Evolutionary conservation across 108 stramenopile genomes (phyloP).

Genomic region (Skeletonema marinoi): DNA sequence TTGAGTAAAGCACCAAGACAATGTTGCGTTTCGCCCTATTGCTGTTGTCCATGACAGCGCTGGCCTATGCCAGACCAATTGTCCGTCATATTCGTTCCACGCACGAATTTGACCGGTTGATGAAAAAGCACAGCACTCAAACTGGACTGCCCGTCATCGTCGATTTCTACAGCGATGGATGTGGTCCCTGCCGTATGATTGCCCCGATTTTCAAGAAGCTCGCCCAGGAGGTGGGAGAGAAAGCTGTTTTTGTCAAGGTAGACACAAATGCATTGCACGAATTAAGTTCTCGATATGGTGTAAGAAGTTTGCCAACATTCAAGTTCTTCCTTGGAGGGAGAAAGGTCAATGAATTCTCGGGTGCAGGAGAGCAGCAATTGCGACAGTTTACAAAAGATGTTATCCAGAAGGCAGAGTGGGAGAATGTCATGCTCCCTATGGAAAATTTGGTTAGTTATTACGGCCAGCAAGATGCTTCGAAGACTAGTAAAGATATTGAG

Average conservation of each 20-base stretch:
- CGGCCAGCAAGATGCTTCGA: constrained; percentile 68
- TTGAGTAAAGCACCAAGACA: not conserved
- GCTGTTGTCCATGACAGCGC: not conserved
- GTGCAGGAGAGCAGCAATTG: constrained; percentile 86
- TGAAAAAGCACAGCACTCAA: constrained; percentile 81
- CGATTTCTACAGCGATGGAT: constrained; percentile 82
- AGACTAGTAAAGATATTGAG: constrained; percentile 65
- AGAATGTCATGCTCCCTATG: constrained; percentile 68
- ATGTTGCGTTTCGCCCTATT: constrained; percentile 10
- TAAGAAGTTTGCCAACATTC: constrained; percentile 91
- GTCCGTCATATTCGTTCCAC: constrained; percentile 84
- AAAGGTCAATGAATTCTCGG: constrained; percentile 81
- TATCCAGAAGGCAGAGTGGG: constrained; percentile 62
- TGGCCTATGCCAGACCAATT: constrained; percentile 58
- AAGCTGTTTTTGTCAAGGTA: constrained; percentile 94
- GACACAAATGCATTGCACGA: constrained; percentile 85
- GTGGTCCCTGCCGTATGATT: constrained; percentile 75
- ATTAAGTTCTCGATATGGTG: constrained; percentile 63
- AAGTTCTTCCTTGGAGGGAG: constrained; percentile 84
- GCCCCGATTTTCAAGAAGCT: constrained; percentile 94
- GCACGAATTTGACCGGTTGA: constrained; percentile 87
- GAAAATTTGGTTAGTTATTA: constrained; percentile 74
- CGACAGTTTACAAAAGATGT: constrained; percentile 73
- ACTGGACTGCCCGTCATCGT: constrained; percentile 95
- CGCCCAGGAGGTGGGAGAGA: constrained; percentile 78